Evolutionary conservation across 345 rosid species (phyloP).

Genomic region (Gossypium bickii): DNA sequence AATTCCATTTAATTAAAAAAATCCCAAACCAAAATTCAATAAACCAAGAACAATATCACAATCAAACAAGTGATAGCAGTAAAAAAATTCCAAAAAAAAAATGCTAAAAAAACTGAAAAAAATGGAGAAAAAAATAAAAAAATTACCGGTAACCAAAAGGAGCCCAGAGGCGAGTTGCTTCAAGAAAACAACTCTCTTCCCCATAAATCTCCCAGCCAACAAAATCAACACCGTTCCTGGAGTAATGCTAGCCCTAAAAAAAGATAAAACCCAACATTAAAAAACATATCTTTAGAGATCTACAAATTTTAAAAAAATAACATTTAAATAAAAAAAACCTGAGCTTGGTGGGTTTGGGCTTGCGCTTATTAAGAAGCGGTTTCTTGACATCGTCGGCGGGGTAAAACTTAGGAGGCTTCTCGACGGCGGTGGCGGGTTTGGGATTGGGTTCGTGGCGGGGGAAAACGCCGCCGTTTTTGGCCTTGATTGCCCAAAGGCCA

Average conservation of each 20-base stretch:
- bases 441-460: conserved; percentile 57
- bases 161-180: neutral
- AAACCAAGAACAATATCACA: neutral
- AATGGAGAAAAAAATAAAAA: neutral
- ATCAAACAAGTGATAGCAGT: neutral
- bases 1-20: too few species aligned
- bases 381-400: conserved; percentile 85
- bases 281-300: neutral
- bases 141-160: neutral
- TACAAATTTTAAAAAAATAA: neutral
- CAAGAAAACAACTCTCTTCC: conserved; percentile 6
- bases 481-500: conserved; percentile 21
- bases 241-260: neutral
- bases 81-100: neutral
- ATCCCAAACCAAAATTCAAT: neutral
- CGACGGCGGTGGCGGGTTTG: conserved; percentile 42
- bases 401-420: conserved; percentile 51
- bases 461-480: neutral
- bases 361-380: conserved; percentile 70
- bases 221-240: neutral
- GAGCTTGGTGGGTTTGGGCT: conserved; percentile 54
- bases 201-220: conserved; percentile 1
- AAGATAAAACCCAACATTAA: neutral
- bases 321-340: conserved; percentile 26
- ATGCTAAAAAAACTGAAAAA: neutral